Evolutionary conservation across 306 rosid species (phyloP).

Genomic region (Trifolium dubium): DNA sequence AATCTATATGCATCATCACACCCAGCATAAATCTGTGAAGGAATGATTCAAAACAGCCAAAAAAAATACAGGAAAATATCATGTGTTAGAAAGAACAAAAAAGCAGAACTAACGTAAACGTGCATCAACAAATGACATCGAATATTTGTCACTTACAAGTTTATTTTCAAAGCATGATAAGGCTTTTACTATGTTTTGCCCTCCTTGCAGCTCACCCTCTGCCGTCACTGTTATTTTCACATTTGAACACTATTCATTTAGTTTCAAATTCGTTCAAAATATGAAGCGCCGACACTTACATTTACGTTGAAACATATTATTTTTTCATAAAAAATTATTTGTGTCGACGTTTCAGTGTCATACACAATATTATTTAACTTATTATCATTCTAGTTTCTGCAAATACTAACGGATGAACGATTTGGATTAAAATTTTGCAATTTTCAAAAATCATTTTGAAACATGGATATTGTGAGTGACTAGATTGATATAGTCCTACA

Average conservation of each 20-base stretch:
- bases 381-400: too few relatives aligned
- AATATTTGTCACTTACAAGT: slow-evolving; percentile 50
- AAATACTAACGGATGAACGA: too few relatives aligned
- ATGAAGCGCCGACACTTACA: too few relatives aligned
- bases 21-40: slow-evolving; percentile 56
- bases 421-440: too few relatives aligned
- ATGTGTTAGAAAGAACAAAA: not conserved
- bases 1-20: slow-evolving; percentile 68
- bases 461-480: not conserved
- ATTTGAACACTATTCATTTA: not conserved
- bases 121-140: slow-evolving; percentile 16
- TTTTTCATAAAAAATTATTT: too few relatives aligned
- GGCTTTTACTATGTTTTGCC: slow-evolving; percentile 49
- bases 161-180: slow-evolving; percentile 62
- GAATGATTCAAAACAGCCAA: not conserved
- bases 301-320: too few relatives aligned
- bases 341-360: too few relatives aligned
- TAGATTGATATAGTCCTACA: not conserved
- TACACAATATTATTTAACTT: too few relatives aligned
- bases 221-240: slow-evolving; percentile 54
- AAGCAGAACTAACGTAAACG: not conserved
- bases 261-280: not conserved
- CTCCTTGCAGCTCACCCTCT: slow-evolving; percentile 48
- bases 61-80: not conserved
- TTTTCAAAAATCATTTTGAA: too few relatives aligned